Evolutionary conservation across 495 filamentous ascomycete species (phyloP).

Genomic region (Aspergillus panamensis): DNA sequence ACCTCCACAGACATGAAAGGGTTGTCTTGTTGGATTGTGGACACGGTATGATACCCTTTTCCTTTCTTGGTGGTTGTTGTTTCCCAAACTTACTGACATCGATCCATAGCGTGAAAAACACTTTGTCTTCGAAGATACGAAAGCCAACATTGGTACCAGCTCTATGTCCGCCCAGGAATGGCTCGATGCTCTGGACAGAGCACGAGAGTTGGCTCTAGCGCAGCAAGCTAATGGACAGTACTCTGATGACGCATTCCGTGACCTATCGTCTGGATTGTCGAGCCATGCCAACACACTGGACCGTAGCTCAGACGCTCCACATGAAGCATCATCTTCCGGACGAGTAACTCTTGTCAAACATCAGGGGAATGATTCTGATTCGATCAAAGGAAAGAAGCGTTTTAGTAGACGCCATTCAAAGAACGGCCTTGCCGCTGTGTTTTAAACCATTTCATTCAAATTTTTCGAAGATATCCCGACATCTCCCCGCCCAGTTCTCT

Average conservation of each 20-base stretch:
- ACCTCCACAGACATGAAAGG: constrained; percentile 80
- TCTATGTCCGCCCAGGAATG: constrained; percentile 70
- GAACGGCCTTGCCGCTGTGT: constrained; percentile 80
- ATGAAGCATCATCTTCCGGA: constrained; percentile 33
- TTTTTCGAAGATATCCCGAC: constrained; percentile 1
- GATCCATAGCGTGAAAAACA: constrained; percentile 74
- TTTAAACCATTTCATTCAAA: constrained; percentile 40
- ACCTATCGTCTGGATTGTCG: constrained; percentile 67
- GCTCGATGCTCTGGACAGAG: constrained; percentile 78
- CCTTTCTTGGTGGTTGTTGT: background rate
- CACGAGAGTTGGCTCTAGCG: constrained; percentile 73
- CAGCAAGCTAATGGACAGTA: constrained; percentile 65
- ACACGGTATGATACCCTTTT: constrained; percentile 67
- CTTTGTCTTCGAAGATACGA: constrained; percentile 88
- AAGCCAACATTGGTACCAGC: constrained; percentile 51
- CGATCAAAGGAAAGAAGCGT: constrained; percentile 63
- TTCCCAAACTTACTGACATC: constrained; percentile 8
- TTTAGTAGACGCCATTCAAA: constrained; percentile 91
- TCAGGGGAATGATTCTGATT: constrained; percentile 50
- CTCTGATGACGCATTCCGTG: constrained; percentile 66
- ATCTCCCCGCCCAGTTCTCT: background rate
- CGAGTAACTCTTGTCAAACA: constrained; percentile 49
- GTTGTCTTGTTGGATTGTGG: constrained; percentile 81
- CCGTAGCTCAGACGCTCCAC: constrained; percentile 41
- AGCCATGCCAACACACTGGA: constrained; percentile 75